Evolutionary conservation across 75 land plant species (phyloP), one percentile per base, ranked within the genome.

Genomic region (Cupressus sempervirens): DNA sequence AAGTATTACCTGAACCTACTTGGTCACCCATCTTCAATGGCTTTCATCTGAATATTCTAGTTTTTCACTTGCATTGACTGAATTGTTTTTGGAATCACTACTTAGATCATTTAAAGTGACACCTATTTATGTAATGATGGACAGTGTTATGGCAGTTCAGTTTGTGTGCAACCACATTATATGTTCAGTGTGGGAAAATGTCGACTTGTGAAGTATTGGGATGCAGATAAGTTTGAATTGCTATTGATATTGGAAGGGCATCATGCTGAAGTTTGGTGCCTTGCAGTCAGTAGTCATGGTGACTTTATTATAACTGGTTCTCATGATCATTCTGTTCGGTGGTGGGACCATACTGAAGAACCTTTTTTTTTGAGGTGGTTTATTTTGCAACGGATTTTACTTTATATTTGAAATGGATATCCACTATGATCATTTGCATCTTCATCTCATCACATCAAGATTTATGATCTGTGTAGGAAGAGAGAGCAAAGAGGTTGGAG

Each of bases 271-370:
- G 91, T 98, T 77, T 95, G 93, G 94, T 95, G 99, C 82, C 94
- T 98, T 86, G 92, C 99, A 35, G 85, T 96, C 79, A 98, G 99
- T 86, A 88, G 84, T 76, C 95, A 92, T 84, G 99, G 99, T 76
- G 99, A 98, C 86, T 98, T 94, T 84, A 20, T 95, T 74, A 93
- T 98, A 75, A 96, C 99, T 46, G 99, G 99, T 83, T 98, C 99
- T 38, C 92, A 93, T 91, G 99, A 98, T 85, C 91, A 97, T 70
- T 98, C 99, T 26, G 92, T 98, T 65, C 91, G 99, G 36, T 93
- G 99, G 75, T 98, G 99, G 99, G 99, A 95, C 90, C 99, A 99
- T 43, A 98, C 99, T 75, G 97, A 95, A 73, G 99, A 96, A 84
- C 96, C 99, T 72, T 98, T 98, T 82, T 96, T 96, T 84, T 98